Percentiles rank a stretch among this genome's conserved stretches.
Evolutionary conservation across 768 basidiomycete species (phyloP).

Genomic region (Termitomyces sp.): DNA sequence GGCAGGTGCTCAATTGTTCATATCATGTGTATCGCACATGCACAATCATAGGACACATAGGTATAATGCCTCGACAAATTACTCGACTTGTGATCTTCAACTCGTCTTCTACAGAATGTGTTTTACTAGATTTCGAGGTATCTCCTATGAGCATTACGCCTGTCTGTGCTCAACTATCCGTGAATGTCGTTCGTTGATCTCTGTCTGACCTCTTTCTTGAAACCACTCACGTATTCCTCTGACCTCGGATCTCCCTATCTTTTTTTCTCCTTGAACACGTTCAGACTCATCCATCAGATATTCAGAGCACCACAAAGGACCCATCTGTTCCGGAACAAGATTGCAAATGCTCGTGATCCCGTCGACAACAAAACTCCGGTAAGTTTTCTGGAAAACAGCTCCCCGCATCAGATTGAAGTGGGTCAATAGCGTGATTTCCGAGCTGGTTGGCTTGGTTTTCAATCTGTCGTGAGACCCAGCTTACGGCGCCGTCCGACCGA

Average conservation of each 20-base stretch:
- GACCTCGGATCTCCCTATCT: constrained; percentile 12
- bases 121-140: not conserved
- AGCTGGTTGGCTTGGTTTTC: constrained; percentile 7
- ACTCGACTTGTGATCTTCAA: not conserved
- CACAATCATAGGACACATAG: not conserved
- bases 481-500: constrained; percentile 3
- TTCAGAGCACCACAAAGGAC: constrained; percentile 1
- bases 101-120: not conserved
- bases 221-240: constrained; percentile 6
- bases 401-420: not conserved
- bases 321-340: not conserved
- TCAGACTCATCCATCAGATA: constrained; percentile 3
- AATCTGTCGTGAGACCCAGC: not conserved
- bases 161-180: not conserved
- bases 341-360: no score
- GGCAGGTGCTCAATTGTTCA: not conserved
- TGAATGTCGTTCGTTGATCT: not conserved
- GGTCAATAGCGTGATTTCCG: not conserved
- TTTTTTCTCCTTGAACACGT: not conserved
- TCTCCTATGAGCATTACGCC: not conserved
- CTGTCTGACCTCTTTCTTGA: not conserved
- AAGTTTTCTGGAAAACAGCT: not conserved
- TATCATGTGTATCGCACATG: not conserved
- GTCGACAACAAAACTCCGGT: no score
- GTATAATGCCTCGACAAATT: not conserved